Conservation (phyloP, 148 eudicot species). For the Rhododendron kiyosumense region DNA sequence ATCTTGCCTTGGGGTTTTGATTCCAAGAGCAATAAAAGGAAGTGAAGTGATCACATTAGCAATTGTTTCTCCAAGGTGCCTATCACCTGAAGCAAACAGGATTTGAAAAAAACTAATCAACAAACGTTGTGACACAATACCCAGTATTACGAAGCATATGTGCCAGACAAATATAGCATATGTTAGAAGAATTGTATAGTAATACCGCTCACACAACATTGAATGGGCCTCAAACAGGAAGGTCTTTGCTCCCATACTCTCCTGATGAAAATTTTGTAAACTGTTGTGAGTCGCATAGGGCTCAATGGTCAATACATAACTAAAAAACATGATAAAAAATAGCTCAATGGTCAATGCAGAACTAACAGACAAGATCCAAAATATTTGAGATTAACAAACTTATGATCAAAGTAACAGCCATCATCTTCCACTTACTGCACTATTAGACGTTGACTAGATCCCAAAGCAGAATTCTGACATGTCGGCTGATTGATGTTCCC, state of each 20-base stretch:
- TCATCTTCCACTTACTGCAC: constrained; percentile 49
- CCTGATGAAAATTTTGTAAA: constrained; percentile 25
- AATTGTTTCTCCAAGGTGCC: constrained; percentile 58
- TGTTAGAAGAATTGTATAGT: background rate
- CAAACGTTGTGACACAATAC: background rate
- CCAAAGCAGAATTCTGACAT: constrained; percentile 20
- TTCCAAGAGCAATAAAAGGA: constrained; percentile 89
- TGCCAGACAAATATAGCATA: background rate
- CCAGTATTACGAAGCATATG: background rate
- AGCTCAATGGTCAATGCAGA: background rate
- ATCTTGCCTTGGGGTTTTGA: constrained; percentile 78
- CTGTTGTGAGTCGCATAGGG: background rate
- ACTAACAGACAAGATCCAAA: background rate
- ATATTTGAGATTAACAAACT: background rate
- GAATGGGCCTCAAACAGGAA: constrained; percentile 69
- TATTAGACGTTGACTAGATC: constrained; percentile 31
- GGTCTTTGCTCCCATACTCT: constrained; percentile 84
- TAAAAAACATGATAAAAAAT: background rate
- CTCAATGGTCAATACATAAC: background rate
- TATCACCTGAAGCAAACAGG: constrained; percentile 52
- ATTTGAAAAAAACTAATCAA: background rate
- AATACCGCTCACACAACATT: constrained; percentile 56
- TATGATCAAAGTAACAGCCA: background rate
- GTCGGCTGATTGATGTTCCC: constrained; percentile 38
- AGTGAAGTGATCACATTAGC: constrained; percentile 89